These are phyloP conservation scores for Penicillium frequentans DNA, from an alignment of 2,329 filamentous ascomycete genomes.

Conservation along the genomic window DNA sequence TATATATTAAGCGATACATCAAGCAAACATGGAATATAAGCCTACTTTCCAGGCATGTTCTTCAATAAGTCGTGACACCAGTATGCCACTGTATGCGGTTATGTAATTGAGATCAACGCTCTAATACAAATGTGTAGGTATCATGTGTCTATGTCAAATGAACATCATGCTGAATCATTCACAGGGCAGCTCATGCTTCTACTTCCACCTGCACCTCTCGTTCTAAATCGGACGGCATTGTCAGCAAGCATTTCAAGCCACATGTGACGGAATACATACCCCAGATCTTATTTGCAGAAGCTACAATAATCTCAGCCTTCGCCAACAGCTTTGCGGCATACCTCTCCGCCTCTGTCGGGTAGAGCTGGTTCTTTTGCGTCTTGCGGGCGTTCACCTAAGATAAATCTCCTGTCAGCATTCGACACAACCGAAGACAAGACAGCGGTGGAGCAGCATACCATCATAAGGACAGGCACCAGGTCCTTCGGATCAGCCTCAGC, in stretches of 20 bases:
- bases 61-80: too few species aligned
- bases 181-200: constrained; percentile 27
- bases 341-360: constrained; percentile 58
- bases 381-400: constrained; percentile 66
- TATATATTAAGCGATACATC: too few species aligned
- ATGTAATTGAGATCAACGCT: background rate
- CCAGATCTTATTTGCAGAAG: constrained; percentile 70
- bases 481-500: constrained; percentile 69
- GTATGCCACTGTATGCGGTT: background rate
- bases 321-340: constrained; percentile 63
- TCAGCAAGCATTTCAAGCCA: background rate
- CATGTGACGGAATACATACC: constrained; percentile 33
- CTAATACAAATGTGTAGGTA: background rate
- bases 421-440: background rate
- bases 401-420: background rate
- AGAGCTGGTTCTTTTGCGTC: constrained; percentile 48
- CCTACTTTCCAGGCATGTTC: too few species aligned
- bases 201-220: constrained; percentile 38
- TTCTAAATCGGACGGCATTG: constrained; percentile 21
- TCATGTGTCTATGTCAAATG: background rate
- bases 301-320: constrained; percentile 68
- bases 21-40: too few species aligned
- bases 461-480: constrained; percentile 69
- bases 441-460: constrained; percentile 47
- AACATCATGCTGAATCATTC: background rate